Percentiles rank a stretch among this genome's conserved stretches.
Evolutionary conservation across 179 eudicot species (phyloP).

Genomic region (Spergularia azorica): DNA sequence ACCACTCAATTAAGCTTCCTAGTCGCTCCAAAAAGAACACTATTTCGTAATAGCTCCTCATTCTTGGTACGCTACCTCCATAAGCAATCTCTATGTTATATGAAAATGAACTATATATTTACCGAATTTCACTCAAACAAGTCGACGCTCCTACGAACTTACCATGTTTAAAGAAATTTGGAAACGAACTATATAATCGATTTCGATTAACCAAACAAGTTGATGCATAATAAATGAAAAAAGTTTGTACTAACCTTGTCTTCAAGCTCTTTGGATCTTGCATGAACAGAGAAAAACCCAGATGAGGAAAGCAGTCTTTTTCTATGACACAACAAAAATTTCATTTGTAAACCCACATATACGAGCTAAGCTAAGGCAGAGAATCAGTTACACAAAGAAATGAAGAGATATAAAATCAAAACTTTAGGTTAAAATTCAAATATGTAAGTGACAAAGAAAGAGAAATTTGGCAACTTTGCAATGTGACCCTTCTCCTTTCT

Average conservation of each 20-base stretch:
- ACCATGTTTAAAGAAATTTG: too few relatives aligned
- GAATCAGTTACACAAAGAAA: neutral
- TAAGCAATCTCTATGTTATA: too few relatives aligned
- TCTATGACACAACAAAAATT: constrained; percentile 30
- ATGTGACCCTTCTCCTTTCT: constrained; percentile 16
- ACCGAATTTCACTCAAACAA: too few relatives aligned
- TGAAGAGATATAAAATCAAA: neutral
- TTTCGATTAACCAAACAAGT: neutral
- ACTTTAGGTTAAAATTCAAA: constrained; percentile 15
- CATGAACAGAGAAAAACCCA: constrained; percentile 60
- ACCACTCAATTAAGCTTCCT: too few relatives aligned
- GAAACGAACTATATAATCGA: too few relatives aligned
- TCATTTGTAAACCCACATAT: constrained; percentile 41
- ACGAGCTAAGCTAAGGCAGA: too few relatives aligned
- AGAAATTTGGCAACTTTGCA: constrained; percentile 17
- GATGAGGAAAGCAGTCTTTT: constrained; percentile 29
- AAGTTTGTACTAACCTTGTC: constrained; percentile 46
- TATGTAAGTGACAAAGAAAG: neutral
- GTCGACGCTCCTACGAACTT: too few relatives aligned
- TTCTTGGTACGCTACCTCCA: too few relatives aligned
- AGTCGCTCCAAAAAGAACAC: too few relatives aligned
- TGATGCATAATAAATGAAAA: neutral
- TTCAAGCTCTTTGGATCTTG: constrained; percentile 69
- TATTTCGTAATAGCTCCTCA: too few relatives aligned
- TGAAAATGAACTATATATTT: too few relatives aligned